Base-by-base conservation (phyloP, 2,329 filamentous ascomycete genomes). In the Metarhizium guizhouense region DNA sequence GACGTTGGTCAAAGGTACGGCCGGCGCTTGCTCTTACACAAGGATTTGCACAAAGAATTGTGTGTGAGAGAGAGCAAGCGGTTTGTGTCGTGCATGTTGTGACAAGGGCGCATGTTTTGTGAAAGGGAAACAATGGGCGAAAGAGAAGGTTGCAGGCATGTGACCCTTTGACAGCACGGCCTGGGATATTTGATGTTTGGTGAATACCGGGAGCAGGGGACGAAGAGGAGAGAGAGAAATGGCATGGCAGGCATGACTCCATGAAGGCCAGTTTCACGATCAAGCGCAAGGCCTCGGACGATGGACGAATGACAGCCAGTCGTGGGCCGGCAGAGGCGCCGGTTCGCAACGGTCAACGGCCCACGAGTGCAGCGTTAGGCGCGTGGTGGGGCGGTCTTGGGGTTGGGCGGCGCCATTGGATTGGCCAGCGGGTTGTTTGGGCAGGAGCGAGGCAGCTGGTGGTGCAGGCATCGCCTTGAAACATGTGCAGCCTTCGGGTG, bases 11-110 rank as follows among this genome's bases (percentile, higher is more conserved):
- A 16, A 47, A 47, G 40, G 38, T 16, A 20, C 43, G 10, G 30
- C 42, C 47, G 54, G 54, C 54, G 54, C 54, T 52, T 55, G 32
- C 54, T 55, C 25, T 40, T 10, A 55, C 42, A 38, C 34, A 30
- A 29, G 18, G 10, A 25, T 18, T 32, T 49, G 20, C 43, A 48
- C 42, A 48, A 45, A 14, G 10, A 34, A n/a, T 18, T 13, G 42
- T 53, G 52, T 20, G n/a, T 20, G 6, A 11, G 18, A 3, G 40
- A 14, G 40, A 6, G 40, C 13, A 13, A 16, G 42, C 42, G 13
- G 45, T 29, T 48, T 48, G 45, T 30, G 45, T 48, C 45, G 45
- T 48, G 45, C 45, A 29, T 14, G 45, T 8, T 11, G 42, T 20
- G 18, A 10, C n/a, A 6, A 6, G 42, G 16, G 42, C 42, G 42